phyloP scores from a whole-genome alignment of 2,329 filamentous ascomycete species.

The Rhytidhysteron rufulum region DNA sequence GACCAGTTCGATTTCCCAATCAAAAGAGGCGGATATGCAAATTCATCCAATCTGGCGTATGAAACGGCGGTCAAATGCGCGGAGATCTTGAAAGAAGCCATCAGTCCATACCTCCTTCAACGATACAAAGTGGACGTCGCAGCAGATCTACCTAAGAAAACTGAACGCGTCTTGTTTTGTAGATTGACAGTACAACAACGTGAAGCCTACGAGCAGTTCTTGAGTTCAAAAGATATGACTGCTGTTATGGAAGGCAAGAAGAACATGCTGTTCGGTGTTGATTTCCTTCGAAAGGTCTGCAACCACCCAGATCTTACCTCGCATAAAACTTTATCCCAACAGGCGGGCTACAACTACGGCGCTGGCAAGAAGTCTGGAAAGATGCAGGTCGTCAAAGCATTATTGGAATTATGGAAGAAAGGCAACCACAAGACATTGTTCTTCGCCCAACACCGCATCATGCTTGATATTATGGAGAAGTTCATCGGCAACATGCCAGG shows the following conservation, averaged over 20 bases:
- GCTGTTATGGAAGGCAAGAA: constrained; percentile 71
- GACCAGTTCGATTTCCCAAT: constrained; percentile 94
- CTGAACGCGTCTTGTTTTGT: constrained; percentile 92
- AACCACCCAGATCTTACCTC: constrained; percentile 91
- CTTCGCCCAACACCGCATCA: constrained; percentile 90
- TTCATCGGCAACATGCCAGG: constrained; percentile 67
- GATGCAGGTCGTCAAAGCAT: constrained; percentile 87
- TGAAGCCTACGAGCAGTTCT: constrained; percentile 74
- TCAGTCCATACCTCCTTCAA: constrained; percentile 89
- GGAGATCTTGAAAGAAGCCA: constrained; percentile 87
- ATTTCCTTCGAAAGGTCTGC: constrained; percentile 91
- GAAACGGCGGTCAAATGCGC: constrained; percentile 94
- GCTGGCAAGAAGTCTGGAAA: constrained; percentile 79
- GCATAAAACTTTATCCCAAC: constrained; percentile 56
- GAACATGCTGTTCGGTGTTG: constrained; percentile 84
- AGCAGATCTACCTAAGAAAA: constrained; percentile 90
- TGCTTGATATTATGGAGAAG: constrained; percentile 89
- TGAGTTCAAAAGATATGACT: constrained; percentile 80
- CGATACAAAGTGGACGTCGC: constrained; percentile 92
- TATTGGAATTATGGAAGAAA: constrained; percentile 84
- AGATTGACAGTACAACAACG: constrained; percentile 79
- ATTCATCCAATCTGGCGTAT: constrained; percentile 89
- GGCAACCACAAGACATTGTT: constrained; percentile 92
- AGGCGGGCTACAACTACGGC: constrained; percentile 72
- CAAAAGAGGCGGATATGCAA: constrained; percentile 87